Conservation (phyloP, 192 early-diverging fungal species). For the Coemansia sp. region DNA sequence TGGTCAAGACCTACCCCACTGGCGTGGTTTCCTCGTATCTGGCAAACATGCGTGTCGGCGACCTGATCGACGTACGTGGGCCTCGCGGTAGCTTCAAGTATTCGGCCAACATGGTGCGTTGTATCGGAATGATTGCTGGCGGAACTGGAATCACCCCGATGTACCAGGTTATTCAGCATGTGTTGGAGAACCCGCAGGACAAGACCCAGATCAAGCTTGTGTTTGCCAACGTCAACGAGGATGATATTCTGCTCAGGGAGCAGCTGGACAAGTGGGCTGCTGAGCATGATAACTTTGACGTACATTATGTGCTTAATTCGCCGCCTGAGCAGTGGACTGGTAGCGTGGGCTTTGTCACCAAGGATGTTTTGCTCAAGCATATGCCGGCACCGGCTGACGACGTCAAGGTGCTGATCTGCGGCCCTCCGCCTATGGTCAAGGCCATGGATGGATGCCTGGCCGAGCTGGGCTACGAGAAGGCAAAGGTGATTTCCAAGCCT, state of each 20-base stretch:
- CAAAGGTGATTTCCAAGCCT: conserved; percentile 77
- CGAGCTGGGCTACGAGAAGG: conserved; percentile 79
- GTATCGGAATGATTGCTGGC: conserved; percentile 91
- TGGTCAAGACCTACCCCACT: conserved; percentile 88
- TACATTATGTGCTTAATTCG: conserved; percentile 84
- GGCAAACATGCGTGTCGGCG: conserved; percentile 68
- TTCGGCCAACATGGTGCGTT: conserved; percentile 74
- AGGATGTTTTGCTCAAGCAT: conserved; percentile 75
- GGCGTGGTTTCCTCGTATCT: conserved; percentile 82
- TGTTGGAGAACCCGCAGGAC: conserved; percentile 84
- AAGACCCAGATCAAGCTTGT: conserved; percentile 84
- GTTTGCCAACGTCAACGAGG: conserved; percentile 87
- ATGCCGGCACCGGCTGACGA: conserved; percentile 74
- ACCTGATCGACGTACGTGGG: conserved; percentile 75
- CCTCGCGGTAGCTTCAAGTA: conserved; percentile 91
- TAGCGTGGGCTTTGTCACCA: conserved; percentile 82
- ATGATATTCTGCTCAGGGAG: conserved; percentile 84
- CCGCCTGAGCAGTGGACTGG: conserved; percentile 81
- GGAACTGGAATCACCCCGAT: conserved; percentile 97
- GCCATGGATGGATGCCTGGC: conserved; percentile 73
- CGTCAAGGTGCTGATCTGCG: conserved; percentile 89
- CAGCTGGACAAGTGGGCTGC: conserved; percentile 78
- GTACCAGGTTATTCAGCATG: conserved; percentile 88
- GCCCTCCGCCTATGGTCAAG: conserved; percentile 87
- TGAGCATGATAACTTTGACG: conserved; percentile 75